Base-by-base conservation (phyloP, 768 basidiomycete genomes). In the Grammothele lineata region DNA sequence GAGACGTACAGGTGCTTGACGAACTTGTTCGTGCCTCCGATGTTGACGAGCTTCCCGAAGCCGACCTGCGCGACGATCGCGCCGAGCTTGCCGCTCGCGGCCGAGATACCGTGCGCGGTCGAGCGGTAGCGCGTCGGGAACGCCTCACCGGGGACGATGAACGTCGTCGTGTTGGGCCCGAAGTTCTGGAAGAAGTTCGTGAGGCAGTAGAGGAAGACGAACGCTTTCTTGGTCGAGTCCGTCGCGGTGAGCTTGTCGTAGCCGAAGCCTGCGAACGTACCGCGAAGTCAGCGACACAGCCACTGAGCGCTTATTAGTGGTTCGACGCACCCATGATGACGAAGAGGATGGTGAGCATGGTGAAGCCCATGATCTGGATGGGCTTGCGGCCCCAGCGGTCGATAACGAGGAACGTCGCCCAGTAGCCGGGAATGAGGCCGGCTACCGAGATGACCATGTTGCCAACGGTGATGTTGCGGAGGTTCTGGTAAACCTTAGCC, bases 171-270 rank as follows among this genome's bases (percentile, higher is more conserved):
- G 56, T 90, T 88, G 9, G 84, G 86, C 2, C 87, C 89, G 52
- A 90, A 92, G 68, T 92, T 92, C 70, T 88, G 85, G 84, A 91
- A 89, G 70, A 90, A 90, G 62, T 87, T 85, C 57, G 87, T 77
- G n/a, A 92, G 70, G 62, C 87, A 87, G 70, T 92, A 92, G 22
- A 89, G 76, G 69, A 86, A 84, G 40, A 89, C 81, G 62, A 92
- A 91, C 2, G 73, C 87, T 27, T 79, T 78, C 14, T 40, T 72
- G 17, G 68, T 62, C 2, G 62, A 10, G 2, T 54, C 3, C 1
- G 72, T 75, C 24, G 73, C 70, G 40, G 37, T 81, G 43, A 82
- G 71, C 56, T 69, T 73, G 60, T 85, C 72, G 53, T 76, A 88
- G 14, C 68, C 83, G 62, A 87, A 88, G 52, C 86, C 84, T 83